phyloP scores from a whole-genome alignment of 768 basidiomycete species.

The Termitomyces titanicus region DNA sequence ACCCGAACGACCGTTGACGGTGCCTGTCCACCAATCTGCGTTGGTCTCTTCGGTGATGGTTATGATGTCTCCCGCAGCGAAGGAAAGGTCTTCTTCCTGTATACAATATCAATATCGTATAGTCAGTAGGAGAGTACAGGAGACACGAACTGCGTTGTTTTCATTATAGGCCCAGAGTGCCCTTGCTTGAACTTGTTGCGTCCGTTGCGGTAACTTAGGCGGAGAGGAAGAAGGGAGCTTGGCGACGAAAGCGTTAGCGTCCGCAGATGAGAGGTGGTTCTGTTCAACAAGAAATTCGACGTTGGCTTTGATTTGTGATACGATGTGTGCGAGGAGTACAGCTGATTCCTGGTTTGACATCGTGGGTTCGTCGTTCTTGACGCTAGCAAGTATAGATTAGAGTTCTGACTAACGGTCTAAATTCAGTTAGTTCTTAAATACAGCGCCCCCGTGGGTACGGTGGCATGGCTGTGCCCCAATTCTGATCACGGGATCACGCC shows the following conservation, averaged over 20 bases:
- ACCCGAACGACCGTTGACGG: conserved; percentile 56
- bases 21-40: conserved; percentile 85
- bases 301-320: conserved; percentile 53
- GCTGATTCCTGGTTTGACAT: conserved; percentile 18
- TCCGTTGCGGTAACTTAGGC: conserved; percentile 11
- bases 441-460: too few relatives aligned
- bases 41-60: conserved; percentile 80
- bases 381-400: too few relatives aligned
- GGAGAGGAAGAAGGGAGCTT: conserved; percentile 34
- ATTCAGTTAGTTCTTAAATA: too few relatives aligned
- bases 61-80: conserved; percentile 71
- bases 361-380: too few relatives aligned
- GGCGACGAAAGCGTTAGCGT: conserved; percentile 45
- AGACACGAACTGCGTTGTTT: conserved; percentile 42
- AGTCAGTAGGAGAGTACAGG: neutral
- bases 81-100: conserved; percentile 82
- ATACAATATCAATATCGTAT: neutral
- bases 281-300: conserved; percentile 56
- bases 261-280: conserved; percentile 45
- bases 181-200: conserved; percentile 34
- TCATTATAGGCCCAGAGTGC: conserved; percentile 71
- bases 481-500: too few relatives aligned
- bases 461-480: too few relatives aligned
- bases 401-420: too few relatives aligned
- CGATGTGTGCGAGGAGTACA: conserved; percentile 56